A percentile compares a stretch with the other conserved stretches of the same genome.
Evolutionary conservation across 192 early-diverging fungal genomes (phyloP).

Genomic region (Backusella circina): DNA sequence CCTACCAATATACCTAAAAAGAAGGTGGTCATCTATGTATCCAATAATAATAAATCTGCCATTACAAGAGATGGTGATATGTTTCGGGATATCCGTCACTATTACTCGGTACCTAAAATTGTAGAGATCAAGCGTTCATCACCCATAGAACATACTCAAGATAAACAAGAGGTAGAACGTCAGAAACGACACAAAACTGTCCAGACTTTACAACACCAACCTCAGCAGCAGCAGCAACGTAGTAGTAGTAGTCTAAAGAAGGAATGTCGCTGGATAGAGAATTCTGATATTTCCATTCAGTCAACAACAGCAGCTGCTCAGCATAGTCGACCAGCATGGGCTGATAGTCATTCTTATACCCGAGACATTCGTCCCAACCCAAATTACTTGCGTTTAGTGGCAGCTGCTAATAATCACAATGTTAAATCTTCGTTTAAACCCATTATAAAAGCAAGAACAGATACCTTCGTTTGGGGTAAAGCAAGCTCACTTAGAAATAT

Average conservation of each 20-base stretch:
- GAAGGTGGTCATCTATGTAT: background rate
- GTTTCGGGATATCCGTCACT: background rate
- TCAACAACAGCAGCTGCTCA: background rate
- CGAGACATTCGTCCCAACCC: background rate
- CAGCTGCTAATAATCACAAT: background rate
- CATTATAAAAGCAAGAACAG: background rate
- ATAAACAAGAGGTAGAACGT: background rate
- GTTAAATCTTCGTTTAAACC: background rate
- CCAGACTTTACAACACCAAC: background rate
- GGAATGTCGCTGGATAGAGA: slow-evolving; percentile 9
- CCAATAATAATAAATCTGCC: background rate
- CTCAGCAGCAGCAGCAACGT: background rate
- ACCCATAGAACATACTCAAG: background rate
- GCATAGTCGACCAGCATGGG: background rate
- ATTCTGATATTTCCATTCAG: background rate
- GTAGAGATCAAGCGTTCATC: background rate
- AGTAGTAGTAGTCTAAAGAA: background rate
- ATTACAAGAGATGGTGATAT: background rate
- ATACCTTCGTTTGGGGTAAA: background rate
- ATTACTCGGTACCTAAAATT: background rate
- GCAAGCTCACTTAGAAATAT: background rate
- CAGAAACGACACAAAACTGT: slow-evolving; percentile 9
- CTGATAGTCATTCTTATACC: background rate
- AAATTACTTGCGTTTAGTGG: background rate
- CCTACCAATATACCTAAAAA: background rate